Conservation (phyloP, 495 filamentous ascomycete species). For the Cercophora samala region DNA sequence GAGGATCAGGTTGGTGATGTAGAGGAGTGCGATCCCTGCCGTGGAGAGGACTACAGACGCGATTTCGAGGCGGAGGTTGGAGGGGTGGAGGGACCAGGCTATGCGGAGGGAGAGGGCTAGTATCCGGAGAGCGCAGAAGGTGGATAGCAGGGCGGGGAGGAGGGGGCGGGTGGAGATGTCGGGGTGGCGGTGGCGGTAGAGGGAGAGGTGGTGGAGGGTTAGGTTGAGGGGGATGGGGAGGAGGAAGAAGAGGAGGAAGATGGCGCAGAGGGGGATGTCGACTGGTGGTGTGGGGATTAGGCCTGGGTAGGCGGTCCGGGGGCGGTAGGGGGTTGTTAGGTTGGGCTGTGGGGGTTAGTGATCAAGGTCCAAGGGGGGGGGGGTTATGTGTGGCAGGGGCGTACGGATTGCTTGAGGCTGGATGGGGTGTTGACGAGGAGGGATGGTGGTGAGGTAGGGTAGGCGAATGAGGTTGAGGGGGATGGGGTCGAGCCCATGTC, state of each 20-base stretch:
- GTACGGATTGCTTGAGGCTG: background rate
- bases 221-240: slow-evolving; percentile 50
- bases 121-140: background rate
- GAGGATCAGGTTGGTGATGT: background rate
- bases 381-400: background rate
- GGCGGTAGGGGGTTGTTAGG: slow-evolving; percentile 10
- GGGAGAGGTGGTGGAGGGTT: slow-evolving; percentile 36
- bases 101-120: background rate
- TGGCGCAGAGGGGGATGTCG: slow-evolving; percentile 62
- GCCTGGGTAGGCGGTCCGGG: slow-evolving; percentile 4
- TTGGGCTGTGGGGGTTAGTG: background rate
- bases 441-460: background rate
- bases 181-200: background rate
- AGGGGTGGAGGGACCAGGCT: background rate
- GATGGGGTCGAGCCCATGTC: background rate
- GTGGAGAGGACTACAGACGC: background rate
- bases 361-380: background rate
- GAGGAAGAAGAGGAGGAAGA: slow-evolving; percentile 63
- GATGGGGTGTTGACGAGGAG: background rate
- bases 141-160: background rate
- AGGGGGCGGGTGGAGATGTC: background rate
- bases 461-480: background rate
- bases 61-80: background rate
- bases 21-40: background rate
- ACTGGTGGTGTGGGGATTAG: slow-evolving; percentile 21